Conservation (phyloP, 148 eudicot species). For the Camellia sinensis region DNA sequence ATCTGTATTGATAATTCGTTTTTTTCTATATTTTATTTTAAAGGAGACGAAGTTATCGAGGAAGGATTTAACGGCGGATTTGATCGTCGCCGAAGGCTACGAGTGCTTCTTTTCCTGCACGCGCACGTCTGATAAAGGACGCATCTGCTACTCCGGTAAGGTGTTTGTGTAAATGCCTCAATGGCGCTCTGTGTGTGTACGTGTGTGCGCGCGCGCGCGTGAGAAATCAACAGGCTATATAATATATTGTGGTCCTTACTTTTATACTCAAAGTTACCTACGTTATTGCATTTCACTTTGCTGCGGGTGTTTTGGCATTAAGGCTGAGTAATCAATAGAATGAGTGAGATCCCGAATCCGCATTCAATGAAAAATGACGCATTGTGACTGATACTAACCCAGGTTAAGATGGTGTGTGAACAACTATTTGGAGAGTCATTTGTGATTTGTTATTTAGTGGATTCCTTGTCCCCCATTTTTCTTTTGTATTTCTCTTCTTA, state of each 20-base stretch:
- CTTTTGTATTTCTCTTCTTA: too few species aligned
- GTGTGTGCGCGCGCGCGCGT: too few species aligned
- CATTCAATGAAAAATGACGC: not conserved
- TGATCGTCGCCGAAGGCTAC: conserved; percentile 82
- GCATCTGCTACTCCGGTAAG: conserved; percentile 82
- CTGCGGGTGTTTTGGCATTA: not conserved
- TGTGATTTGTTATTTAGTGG: too few species aligned
- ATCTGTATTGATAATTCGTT: not conserved
- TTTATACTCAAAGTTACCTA: not conserved
- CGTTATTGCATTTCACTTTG: not conserved
- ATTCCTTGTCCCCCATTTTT: too few species aligned
- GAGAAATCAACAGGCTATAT: not conserved
- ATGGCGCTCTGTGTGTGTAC: not conserved
- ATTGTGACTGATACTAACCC: too few species aligned
- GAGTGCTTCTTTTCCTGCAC: conserved; percentile 97
- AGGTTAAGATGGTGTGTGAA: too few species aligned
- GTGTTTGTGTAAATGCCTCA: conserved; percentile 8
- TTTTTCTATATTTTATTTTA: not conserved
- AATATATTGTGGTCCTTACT: not conserved
- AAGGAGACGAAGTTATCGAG: conserved; percentile 84
- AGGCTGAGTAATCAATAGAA: not conserved
- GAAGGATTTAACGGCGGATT: conserved; percentile 75
- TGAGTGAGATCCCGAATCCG: not conserved
- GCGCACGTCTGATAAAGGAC: conserved; percentile 71
- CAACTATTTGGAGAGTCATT: too few species aligned